Percentiles rank a stretch among this genome's conserved stretches.
phyloP scores from a whole-genome alignment of 2,329 filamentous ascomycete species.

The Ceratocystis lukuohia region DNA sequence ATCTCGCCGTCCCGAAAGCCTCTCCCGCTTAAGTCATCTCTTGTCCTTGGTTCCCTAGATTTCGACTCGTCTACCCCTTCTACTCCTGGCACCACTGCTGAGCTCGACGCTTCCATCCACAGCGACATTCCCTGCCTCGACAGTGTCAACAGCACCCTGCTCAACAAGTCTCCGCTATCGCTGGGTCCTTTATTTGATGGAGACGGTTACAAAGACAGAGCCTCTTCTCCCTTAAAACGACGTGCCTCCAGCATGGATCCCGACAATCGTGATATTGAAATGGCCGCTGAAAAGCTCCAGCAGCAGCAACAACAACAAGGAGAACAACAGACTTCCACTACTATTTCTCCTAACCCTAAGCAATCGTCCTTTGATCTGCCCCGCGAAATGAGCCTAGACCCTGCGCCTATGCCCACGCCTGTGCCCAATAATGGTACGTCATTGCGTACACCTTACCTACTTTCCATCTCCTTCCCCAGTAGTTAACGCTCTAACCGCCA shows the following conservation, averaged over 20 bases:
- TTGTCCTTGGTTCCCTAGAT: conserved; percentile 31
- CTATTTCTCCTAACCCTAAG: not conserved
- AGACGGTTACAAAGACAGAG: conserved; percentile 41
- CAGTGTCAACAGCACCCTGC: conserved; percentile 7
- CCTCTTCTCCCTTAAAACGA: conserved; percentile 52
- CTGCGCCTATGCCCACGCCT: conserved; percentile 7
- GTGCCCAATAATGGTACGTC: conserved; percentile 18
- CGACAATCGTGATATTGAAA: conserved; percentile 28
- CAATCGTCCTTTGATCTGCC: not conserved
- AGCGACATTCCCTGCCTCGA: conserved; percentile 29
- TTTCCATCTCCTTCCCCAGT: not conserved
- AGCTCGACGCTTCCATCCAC: conserved; percentile 44
- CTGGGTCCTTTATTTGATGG: conserved; percentile 48
- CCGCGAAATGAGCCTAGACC: conserved; percentile 19
- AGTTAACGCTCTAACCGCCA: not conserved
- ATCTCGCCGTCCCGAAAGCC: conserved; percentile 32
- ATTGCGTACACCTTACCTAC: conserved; percentile 1
- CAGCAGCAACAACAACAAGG: not conserved
- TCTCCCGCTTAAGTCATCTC: conserved; percentile 26
- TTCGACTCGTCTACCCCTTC: conserved; percentile 44
- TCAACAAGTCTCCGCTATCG: conserved; percentile 37
- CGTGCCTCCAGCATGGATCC: conserved; percentile 49
- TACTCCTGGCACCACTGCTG: conserved; percentile 42
- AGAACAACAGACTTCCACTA: not conserved
- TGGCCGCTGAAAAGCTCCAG: conserved; percentile 18